These are phyloP conservation scores for Lathyrus oleraceus DNA, from an alignment of 306 rosid genomes.

Conservation along the genomic window DNA sequence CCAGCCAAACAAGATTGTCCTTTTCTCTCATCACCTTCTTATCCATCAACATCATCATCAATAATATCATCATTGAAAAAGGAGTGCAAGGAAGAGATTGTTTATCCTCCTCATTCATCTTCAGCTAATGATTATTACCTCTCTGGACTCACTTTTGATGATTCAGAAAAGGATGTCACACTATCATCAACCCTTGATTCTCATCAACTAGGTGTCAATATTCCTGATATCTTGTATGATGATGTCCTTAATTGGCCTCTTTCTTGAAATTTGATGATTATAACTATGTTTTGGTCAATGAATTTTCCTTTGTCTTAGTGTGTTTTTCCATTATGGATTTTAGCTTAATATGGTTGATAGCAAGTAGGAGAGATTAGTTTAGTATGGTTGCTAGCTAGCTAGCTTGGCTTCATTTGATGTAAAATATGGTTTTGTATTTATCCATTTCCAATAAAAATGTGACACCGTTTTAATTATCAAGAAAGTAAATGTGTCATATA, in stretches of 20 bases:
- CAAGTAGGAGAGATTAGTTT: background rate
- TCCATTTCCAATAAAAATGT: background rate
- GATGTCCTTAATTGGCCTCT: background rate
- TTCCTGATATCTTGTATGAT: slow-evolving; percentile 32
- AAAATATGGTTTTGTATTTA: background rate
- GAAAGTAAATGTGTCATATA: background rate
- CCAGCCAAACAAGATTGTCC: slow-evolving; percentile 23
- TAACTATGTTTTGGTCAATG: background rate
- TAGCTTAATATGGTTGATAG: background rate
- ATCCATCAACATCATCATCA: background rate
- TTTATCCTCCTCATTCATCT: slow-evolving; percentile 5
- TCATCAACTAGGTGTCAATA: background rate
- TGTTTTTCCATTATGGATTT: background rate
- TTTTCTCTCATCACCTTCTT: slow-evolving; percentile 34
- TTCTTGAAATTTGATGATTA: slow-evolving; percentile 5
- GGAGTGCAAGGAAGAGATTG: slow-evolving; percentile 33
- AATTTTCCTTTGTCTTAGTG: background rate
- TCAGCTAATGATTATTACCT: slow-evolving; percentile 39
- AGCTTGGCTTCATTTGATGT: slow-evolving; percentile 2
- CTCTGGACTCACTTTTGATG: slow-evolving; percentile 37
- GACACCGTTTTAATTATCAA: background rate
- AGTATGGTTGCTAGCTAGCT: background rate
- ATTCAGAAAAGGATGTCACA: background rate
- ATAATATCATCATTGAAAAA: slow-evolving; percentile 12
- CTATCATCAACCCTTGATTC: slow-evolving; percentile 38